Evolutionary conservation across 768 basidiomycete genomes (phyloP), one percentile per base, ranked within the genome.

Genomic region (Amanita jacksonii): DNA sequence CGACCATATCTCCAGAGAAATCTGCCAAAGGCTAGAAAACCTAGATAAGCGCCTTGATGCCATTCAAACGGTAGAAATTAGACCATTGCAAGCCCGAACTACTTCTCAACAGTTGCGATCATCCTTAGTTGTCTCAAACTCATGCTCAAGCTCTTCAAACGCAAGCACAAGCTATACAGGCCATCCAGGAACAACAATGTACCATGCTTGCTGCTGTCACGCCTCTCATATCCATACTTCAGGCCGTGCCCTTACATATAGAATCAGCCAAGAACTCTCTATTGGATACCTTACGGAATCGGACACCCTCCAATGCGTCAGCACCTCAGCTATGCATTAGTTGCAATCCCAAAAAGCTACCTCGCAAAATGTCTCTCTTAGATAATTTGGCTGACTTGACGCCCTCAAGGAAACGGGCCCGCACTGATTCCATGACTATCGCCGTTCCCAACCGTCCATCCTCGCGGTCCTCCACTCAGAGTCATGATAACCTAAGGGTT

Each of bases 171-270:
- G 66, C 69, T 8, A 62, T 84, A 40, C 79, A 79, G 48, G 68
- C 68, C 2, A 57, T 85, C 18, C 78, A 81, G 51, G 72, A 77
- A 16, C 81, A 83, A 49, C 79, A 83, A 54, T 66, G 62, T 15
- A 66, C 69, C 9, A 68, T 82, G 0, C 56, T 84, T 2, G 55
- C 74, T 18, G 63, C 75, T 8, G 59, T 86, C 1, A 49, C 74
- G 0, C 79, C 84, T 5, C 57, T 86, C 12, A 58, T 81, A 2
- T 80, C 83, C 20, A 60, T 81, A 3, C 47, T 84, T 1, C 78
- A 82, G 47, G 62, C 74, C 7, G 50, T 85, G 15, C 75, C 80
- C 1, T 56, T 73, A 1, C 77, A 81, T 51, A 66, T 84, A 41
- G 70, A 78, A 41, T 53, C 64, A 10, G 59, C 64, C 37, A 62